Evolutionary conservation across 805 yeast genomes (phyloP), one percentile per base, ranked within the genome.

Genomic region (Pichia pseudocactophila): DNA sequence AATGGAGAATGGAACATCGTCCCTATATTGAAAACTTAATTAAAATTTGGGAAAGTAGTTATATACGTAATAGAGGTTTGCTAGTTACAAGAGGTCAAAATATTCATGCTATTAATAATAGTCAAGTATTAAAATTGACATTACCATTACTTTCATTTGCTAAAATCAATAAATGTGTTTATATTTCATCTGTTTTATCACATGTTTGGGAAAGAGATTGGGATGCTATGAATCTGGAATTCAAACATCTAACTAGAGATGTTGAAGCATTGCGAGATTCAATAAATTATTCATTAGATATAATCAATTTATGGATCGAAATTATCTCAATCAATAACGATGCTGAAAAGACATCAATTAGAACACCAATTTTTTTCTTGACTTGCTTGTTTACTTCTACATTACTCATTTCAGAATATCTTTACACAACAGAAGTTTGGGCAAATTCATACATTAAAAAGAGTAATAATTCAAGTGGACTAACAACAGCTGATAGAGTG

Each of bases 321-420:
- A 76, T 80, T 39, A 78, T 80, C n/a, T 72, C 81, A 3, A 74
- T 78, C 39, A 73, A 72, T 25, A 73, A 74, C 40, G 82, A 80
- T 56, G 78, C 82, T 1, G 80, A 76, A 48, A 74, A 76, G 55
- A 76, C 83, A 0, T 76, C 85, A 1, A 70, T 81, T 27, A 66
- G 87, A 49, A 81, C 90, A 0, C 92, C 92, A 1, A 82, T 82
- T 22, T 82, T 80, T 57, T 80, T 83, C 53, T 71, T 82, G 26
- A 78, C 87, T 1, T 79, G 87, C 55, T 70, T 81, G 22, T 80
- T 80, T 53, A 73, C 81, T 1, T 66, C 87, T 2, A 64, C 78
- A 11, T 61, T 82, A 41, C 63, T 82, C 30, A 69, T 82, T 40
- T 74, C 86, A 2, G 85, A 80, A 51, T 80, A 73, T 51, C 59